phyloP scores from a whole-genome alignment of 2,329 filamentous ascomycete species.

The Xylariaceae sp. region DNA sequence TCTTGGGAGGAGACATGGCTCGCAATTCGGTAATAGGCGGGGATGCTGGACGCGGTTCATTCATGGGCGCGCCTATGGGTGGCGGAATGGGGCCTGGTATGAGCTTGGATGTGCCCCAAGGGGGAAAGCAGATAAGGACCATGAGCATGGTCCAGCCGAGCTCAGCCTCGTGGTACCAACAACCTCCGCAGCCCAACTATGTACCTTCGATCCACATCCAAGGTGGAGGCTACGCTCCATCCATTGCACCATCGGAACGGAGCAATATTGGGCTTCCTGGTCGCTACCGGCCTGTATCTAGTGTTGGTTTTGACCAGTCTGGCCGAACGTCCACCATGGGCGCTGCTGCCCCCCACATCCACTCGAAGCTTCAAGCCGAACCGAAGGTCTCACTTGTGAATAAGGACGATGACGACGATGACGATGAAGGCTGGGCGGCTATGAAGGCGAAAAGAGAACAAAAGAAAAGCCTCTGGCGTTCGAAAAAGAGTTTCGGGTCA shows the following conservation, averaged over 20 bases:
- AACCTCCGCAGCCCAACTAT: conserved; percentile 51
- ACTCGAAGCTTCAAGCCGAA: conserved; percentile 49
- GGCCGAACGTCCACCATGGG: conserved; percentile 54
- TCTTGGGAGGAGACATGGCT: conserved; percentile 32
- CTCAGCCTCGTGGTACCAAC: conserved; percentile 64
- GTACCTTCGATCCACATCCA: conserved; percentile 58
- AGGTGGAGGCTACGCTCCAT: conserved; percentile 76
- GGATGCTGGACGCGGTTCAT: conserved; percentile 20
- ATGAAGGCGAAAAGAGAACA: conserved; percentile 74
- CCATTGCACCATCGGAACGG: conserved; percentile 93
- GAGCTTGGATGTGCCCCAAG: conserved; percentile 52
- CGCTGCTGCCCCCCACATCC: conserved; percentile 47
- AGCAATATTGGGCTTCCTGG: conserved; percentile 92
- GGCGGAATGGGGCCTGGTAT: conserved; percentile 52
- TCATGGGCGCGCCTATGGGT: conserved; percentile 34
- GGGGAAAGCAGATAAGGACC: conserved; percentile 64
- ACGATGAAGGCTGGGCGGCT: conserved; percentile 73
- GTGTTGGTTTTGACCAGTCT: conserved; percentile 51
- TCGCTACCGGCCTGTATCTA: conserved; percentile 88
- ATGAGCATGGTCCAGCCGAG: conserved; percentile 86
- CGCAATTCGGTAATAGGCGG: conserved; percentile 42
- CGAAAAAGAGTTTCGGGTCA: conserved; percentile 61
- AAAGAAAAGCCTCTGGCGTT: conserved; percentile 70
- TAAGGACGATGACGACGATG: conserved; percentile 63
- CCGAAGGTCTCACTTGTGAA: conserved; percentile 50